Evolutionary conservation across 176 grass and related monocot species (phyloP), one percentile per base, ranked within the genome.

Genomic region (Oryza coarctata): DNA sequence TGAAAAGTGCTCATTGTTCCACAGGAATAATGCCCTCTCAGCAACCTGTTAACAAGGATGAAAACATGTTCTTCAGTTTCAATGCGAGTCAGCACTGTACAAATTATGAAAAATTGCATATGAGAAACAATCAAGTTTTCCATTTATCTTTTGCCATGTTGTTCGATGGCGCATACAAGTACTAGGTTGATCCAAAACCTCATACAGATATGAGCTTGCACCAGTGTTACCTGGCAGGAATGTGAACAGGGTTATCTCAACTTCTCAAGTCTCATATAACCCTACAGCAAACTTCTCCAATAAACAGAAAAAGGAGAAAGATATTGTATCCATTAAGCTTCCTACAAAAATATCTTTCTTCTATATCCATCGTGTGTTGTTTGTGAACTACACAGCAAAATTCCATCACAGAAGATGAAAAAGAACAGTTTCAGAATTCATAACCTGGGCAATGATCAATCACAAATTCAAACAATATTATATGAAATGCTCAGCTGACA

Each of bases 1-100:
- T 64, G 5, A 99, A 89, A 95, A 40, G 57, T 95, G 96, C 36
- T 99, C 93, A 0, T 95, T 99, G 67, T 99, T 99, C 89, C 93
- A 99, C 75, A 99, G 78, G 86, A 94, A 92, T 77, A 99, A 45
- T 18, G 96, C 89, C 55, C 96, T 91, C 80, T 99, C 96, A 13
- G 96, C 93, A 75, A 99, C 96, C 96, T 99, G 89, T 73, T 49
- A 93, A 68, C 63, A 75, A 67, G 18, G 47, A 81, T 65, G 17
- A 74, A 70, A 36, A 9, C 83, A 17, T 35, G 73, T 50, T 68
- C 58, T 38, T 73, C 35, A 82, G 78, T 68, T 69, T 71, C 71
- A 41, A 38, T 17, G 65, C 29, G 67, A 73, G 26, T 32, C 50
- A 80, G 2, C 28, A 72, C 35, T 38, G 22, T 69, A 62, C 44